Base-by-base conservation (phyloP, 163 green algal genomes). In the Volvox carteri region DNA sequence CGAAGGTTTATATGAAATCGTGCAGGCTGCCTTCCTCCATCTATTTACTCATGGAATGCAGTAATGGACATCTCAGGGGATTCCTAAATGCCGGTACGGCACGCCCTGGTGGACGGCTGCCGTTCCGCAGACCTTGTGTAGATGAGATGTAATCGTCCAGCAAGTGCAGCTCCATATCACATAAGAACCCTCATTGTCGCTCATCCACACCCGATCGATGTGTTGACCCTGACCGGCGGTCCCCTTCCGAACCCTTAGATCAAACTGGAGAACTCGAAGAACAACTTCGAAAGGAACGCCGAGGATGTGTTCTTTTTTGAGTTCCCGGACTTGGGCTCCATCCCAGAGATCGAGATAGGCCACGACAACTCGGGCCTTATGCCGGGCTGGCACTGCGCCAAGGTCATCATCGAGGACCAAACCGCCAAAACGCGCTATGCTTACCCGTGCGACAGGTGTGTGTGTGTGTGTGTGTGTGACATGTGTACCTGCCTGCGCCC, bases 371-470 rank as follows among this genome's bases (percentile, higher is more conserved):
- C 67, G 23, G 93, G 93, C 21, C 44, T 81, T 11, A 88, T 81
- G 41, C 77, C 90, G 7, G 93, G 92, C 16, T 96, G 93, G 93
- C 84, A 89, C 54, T 84, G 73, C 72, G 84, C 84, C 37, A 84
- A 89, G 72, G 84, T 89, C 9, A 67, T 94, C 54, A 87, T 96
- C 35, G 52, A 91, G 73, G 90, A 95, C 65, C 78, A 92, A 76
- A 89, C 86, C 0, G 77, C 84, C 1, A 85, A 90, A 65, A 90
- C 84, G 68, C 76, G 90, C 25, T 92, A 75, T 41, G 87, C 72
- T 37, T 96, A 95, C 88, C 70, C 89, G 7, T 95, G 92, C 72
- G 91, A 96, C 90, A 90, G 92, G 93, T 96, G 65, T 12, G 65
- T 74, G 62, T 41, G 60, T 39, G 11, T 4, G 60, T 33, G n/a